Evolutionary conservation across 2,329 filamentous ascomycete species (phyloP).

Genomic region (Aquanectria penicillioides): DNA sequence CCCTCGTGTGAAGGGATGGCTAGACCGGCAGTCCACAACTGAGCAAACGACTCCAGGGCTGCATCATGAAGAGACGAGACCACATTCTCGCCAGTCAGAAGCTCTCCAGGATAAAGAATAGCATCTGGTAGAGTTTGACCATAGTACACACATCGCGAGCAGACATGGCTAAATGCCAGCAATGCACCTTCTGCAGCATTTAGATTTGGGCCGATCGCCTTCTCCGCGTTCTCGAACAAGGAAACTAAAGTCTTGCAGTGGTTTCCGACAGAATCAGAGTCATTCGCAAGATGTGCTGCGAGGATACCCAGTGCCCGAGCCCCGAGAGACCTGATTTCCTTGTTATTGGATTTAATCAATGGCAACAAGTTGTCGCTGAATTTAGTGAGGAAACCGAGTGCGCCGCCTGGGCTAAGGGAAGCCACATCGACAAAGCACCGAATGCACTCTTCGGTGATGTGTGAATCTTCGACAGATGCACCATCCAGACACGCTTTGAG

Average conservation of each 20-base stretch:
- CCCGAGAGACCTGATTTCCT: slow-evolving; percentile 71
- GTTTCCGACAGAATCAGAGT: slow-evolving; percentile 44
- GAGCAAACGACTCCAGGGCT: slow-evolving; percentile 55
- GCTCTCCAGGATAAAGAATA: slow-evolving; percentile 42
- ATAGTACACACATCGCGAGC: slow-evolving; percentile 58
- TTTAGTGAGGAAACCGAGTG: slow-evolving; percentile 60
- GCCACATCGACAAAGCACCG: slow-evolving; percentile 64
- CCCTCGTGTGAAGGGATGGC: slow-evolving; percentile 46
- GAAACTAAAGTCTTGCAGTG: slow-evolving; percentile 47
- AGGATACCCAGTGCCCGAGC: slow-evolving; percentile 81
- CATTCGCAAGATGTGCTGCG: slow-evolving; percentile 68
- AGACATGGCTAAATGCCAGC: slow-evolving; percentile 55
- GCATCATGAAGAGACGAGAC: slow-evolving; percentile 54
- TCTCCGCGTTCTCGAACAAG: slow-evolving; percentile 57
- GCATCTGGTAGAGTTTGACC: slow-evolving; percentile 42
- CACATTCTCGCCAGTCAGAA: slow-evolving; percentile 45
- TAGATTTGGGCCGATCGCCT: slow-evolving; percentile 54
- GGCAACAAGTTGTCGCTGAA: slow-evolving; percentile 64
- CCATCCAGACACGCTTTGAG: slow-evolving; percentile 68
- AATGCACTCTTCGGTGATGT: slow-evolving; percentile 58
- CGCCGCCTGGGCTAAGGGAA: slow-evolving; percentile 59
- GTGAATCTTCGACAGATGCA: slow-evolving; percentile 56
- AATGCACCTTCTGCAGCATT: slow-evolving; percentile 59
- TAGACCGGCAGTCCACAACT: slow-evolving; percentile 59
- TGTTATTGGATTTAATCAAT: slow-evolving; percentile 76